These are phyloP conservation scores for Stylosanthes scabra DNA, from an alignment of 331 rosid species.

Conservation along the genomic window DNA sequence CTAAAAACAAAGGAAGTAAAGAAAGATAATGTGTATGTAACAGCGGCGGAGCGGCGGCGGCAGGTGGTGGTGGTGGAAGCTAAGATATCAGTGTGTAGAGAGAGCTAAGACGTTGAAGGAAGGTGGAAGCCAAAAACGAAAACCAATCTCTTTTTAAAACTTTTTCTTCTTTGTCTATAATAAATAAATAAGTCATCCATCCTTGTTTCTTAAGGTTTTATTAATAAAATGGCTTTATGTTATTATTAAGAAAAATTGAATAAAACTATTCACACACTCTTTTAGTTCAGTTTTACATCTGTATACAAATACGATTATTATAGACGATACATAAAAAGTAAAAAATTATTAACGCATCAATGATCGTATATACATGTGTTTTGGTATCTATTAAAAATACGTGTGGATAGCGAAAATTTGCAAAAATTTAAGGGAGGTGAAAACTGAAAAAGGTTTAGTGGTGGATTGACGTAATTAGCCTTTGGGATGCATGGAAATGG, in stretches of 20 bases:
- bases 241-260: too few species aligned
- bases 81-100: constrained; percentile 61
- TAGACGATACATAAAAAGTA: too few species aligned
- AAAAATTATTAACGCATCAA: too few species aligned
- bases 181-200: neutral
- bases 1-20: neutral
- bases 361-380: too few species aligned
- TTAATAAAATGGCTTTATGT: neutral
- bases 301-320: too few species aligned
- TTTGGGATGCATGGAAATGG: constrained; percentile 18
- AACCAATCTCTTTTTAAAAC: too few species aligned
- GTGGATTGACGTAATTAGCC: constrained; percentile 49
- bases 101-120: constrained; percentile 58
- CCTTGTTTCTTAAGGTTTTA: neutral
- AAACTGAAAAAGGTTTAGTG: neutral
- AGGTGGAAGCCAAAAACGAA: neutral
- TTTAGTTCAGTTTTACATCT: too few species aligned
- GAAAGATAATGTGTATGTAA: neutral
- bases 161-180: neutral
- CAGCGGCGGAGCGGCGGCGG: neutral
- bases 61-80: constrained; percentile 43
- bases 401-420: too few species aligned
- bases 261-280: too few species aligned
- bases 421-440: neutral
- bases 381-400: too few species aligned